Evolutionary conservation across 768 basidiomycete species (phyloP).

Genomic region (Tulasnella sp.): DNA sequence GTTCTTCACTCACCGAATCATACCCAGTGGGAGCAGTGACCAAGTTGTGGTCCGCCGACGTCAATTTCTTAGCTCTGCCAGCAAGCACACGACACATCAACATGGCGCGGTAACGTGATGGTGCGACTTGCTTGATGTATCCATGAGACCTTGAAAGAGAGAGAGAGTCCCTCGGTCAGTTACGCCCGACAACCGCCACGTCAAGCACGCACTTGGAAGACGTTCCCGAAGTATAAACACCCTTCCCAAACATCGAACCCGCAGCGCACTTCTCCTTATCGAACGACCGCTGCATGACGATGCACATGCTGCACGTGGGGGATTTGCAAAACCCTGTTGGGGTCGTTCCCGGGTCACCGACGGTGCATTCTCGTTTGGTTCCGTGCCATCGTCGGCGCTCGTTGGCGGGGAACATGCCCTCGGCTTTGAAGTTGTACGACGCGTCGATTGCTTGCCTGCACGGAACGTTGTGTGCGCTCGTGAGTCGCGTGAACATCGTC

Average conservation of each 20-base stretch:
- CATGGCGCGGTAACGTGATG: neutral
- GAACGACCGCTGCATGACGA: neutral
- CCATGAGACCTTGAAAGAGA: neutral
- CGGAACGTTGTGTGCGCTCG: neutral
- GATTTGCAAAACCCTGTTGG: neutral
- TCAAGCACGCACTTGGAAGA: neutral
- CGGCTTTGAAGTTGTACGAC: neutral
- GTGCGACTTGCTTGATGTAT: neutral
- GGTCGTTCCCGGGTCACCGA: neutral
- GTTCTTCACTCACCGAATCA: neutral
- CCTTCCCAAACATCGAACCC: neutral
- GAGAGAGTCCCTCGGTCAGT: neutral
- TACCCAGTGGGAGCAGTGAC: neutral
- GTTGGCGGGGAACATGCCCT: conserved; percentile 7
- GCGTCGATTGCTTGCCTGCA: neutral
- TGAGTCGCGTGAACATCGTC: neutral
- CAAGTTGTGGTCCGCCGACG: neutral
- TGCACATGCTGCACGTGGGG: neutral
- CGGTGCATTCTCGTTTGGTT: neutral
- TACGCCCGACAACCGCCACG: neutral
- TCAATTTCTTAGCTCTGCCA: neutral
- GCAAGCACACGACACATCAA: neutral
- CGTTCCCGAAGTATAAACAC: neutral
- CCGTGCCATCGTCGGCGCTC: conserved; percentile 5
- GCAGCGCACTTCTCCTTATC: neutral